Evolutionary conservation across 495 filamentous ascomycete genomes (phyloP).

Genomic region (Penicillium bialowiezense): DNA sequence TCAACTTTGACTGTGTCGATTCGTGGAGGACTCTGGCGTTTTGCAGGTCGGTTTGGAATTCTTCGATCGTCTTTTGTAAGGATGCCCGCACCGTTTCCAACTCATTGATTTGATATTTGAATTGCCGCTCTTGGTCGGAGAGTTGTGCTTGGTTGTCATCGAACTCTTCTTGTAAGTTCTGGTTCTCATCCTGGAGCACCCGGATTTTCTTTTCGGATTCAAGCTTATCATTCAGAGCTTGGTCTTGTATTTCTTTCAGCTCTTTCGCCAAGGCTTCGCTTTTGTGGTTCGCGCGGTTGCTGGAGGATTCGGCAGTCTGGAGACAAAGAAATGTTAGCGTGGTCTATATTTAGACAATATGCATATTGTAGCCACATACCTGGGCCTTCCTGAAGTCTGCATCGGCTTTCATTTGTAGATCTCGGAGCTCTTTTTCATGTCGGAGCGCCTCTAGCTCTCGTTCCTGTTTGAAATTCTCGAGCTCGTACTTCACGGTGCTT

Average conservation of each 20-base stretch:
- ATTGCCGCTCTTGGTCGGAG: slow-evolving; percentile 66
- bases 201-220: slow-evolving; percentile 70
- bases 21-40: slow-evolving; percentile 60
- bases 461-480: slow-evolving; percentile 78
- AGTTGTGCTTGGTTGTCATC: slow-evolving; percentile 71
- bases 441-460: slow-evolving; percentile 72
- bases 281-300: slow-evolving; percentile 63
- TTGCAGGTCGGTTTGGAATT: slow-evolving; percentile 68
- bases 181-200: slow-evolving; percentile 67
- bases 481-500: slow-evolving; percentile 65
- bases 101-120: slow-evolving; percentile 66
- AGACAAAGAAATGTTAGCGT: slow-evolving; percentile 9
- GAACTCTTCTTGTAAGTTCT: slow-evolving; percentile 69
- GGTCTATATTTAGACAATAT: no score
- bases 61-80: slow-evolving; percentile 64
- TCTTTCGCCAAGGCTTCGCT: slow-evolving; percentile 69
- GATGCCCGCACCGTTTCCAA: slow-evolving; percentile 67
- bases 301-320: slow-evolving; percentile 64
- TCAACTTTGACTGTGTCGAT: slow-evolving; percentile 62
- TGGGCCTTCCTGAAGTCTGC: slow-evolving; percentile 82
- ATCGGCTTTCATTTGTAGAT: slow-evolving; percentile 70
- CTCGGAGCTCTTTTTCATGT: slow-evolving; percentile 79
- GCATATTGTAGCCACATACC: slow-evolving; percentile 30
- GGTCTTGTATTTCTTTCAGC: slow-evolving; percentile 66
- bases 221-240: slow-evolving; percentile 61